A percentile compares a stretch with the other conserved stretches of the same genome.
Conservation (phyloP, 371 early-diverging fungal genomes). For the Umbelopsis sp. region DNA sequence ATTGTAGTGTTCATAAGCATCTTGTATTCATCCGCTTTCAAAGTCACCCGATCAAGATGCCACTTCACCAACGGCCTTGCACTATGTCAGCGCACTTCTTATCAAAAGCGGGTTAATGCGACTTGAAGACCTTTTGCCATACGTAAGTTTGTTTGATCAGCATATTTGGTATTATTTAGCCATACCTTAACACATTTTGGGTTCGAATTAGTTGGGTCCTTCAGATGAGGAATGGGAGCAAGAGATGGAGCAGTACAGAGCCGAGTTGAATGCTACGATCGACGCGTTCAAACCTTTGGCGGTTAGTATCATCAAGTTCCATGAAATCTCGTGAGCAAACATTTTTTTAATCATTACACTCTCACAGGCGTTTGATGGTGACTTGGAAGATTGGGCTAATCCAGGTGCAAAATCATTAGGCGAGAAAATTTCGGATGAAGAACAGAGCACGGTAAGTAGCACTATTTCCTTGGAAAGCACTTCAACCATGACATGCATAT, state of each 20-base stretch:
- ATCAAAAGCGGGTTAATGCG: conserved; percentile 70
- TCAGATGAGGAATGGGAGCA: conserved; percentile 54
- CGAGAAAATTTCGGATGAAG: conserved; percentile 26
- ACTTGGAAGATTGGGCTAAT: conserved; percentile 13
- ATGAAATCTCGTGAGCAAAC: background rate
- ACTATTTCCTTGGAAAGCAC: background rate
- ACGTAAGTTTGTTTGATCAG: conserved; percentile 34
- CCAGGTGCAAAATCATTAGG: conserved; percentile 3
- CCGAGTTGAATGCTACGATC: conserved; percentile 44
- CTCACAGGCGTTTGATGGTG: conserved; percentile 6
- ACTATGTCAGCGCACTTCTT: conserved; percentile 50
- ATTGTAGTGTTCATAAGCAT: conserved; percentile 5
- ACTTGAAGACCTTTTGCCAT: conserved; percentile 76
- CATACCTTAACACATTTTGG: background rate
- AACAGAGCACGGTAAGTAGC: conserved; percentile 3
- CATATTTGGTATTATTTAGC: conserved; percentile 14
- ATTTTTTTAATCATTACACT: background rate
- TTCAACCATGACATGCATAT: background rate
- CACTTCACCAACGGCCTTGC: conserved; percentile 39
- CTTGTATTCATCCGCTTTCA: background rate
- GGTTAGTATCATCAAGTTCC: background rate
- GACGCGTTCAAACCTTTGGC: conserved; percentile 11
- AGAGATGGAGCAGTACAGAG: conserved; percentile 51
- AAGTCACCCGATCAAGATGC: conserved; percentile 22
- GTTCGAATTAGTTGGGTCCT: conserved; percentile 53